Percentiles rank a stretch among this genome's conserved stretches.
These are phyloP conservation scores for Capsicum baccatum DNA, from an alignment of 257 asterid species.

Conservation along the genomic window DNA sequence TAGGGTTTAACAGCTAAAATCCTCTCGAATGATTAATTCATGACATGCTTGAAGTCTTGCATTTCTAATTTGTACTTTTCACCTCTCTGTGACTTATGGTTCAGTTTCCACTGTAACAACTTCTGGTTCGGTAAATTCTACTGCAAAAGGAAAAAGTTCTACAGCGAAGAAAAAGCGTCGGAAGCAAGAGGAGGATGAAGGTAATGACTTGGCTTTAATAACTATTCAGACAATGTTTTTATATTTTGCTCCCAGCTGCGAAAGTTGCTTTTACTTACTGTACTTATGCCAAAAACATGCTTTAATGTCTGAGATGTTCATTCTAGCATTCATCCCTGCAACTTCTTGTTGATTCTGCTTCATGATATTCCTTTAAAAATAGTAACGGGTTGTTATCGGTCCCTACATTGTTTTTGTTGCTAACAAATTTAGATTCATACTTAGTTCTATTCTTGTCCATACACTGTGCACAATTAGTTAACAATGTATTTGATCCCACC, in stretches of 20 bases:
- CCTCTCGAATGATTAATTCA: constrained; percentile 7
- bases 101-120: constrained; percentile 23
- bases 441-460: background rate
- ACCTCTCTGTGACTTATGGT: constrained; percentile 1
- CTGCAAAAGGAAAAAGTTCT: constrained; percentile 35
- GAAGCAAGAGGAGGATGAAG: constrained; percentile 74
- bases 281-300: background rate
- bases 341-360: constrained; percentile 4
- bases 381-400: background rate
- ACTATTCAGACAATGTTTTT: background rate
- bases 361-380: background rate
- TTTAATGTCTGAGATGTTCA: background rate
- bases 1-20: background rate
- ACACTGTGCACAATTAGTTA: background rate
- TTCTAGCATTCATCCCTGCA: background rate
- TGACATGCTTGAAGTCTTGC: background rate
- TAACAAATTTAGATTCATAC: constrained; percentile 8
- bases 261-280: constrained; percentile 3
- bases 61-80: constrained; percentile 16
- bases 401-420: background rate
- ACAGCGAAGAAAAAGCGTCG: constrained; percentile 63
- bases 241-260: background rate
- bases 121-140: constrained; percentile 29
- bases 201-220: constrained; percentile 39
- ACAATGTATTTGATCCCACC: background rate